Evolutionary conservation across 129 eudicot genomes (phyloP).

Genomic region (Artemisia tridentata): DNA sequence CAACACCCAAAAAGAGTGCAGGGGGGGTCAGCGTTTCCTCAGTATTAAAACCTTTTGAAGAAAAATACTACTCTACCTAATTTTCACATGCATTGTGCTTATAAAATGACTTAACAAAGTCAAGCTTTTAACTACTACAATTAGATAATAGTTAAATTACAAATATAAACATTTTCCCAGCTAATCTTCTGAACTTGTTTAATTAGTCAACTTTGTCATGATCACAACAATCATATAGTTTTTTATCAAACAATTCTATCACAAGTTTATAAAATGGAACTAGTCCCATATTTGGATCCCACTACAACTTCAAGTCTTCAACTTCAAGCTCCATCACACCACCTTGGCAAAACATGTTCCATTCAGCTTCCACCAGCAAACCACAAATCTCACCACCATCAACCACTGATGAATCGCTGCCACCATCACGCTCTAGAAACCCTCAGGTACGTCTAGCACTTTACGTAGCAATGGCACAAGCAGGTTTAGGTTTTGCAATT

Average conservation of each 20-base stretch:
- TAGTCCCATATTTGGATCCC: constrained; percentile 79
- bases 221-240: too few species aligned
- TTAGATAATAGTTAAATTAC: too few species aligned
- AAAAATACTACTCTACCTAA: too few species aligned
- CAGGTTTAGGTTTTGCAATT: constrained; percentile 62
- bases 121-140: too few species aligned
- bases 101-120: too few species aligned
- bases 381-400: constrained; percentile 26
- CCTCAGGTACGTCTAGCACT: constrained; percentile 87
- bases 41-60: too few species aligned
- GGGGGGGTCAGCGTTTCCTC: too few species aligned
- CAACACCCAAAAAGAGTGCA: too few species aligned
- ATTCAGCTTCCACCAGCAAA: constrained; percentile 72
- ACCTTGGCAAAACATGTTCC: constrained; percentile 95
- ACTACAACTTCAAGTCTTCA: not conserved
- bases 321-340: constrained; percentile 30
- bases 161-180: too few species aligned
- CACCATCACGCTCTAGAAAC: constrained; percentile 50
- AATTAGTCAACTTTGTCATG: too few species aligned
- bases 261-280: constrained; percentile 48
- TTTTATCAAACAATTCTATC: not conserved
- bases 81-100: too few species aligned
- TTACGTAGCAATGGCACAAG: constrained; percentile 96
- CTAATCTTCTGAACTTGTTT: too few species aligned
- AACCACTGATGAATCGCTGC: constrained; percentile 6